A percentile compares a stretch with the other conserved stretches of the same genome.
phyloP scores from a whole-genome alignment of 345 rosid species.

The Geranium rotundifolium region DNA sequence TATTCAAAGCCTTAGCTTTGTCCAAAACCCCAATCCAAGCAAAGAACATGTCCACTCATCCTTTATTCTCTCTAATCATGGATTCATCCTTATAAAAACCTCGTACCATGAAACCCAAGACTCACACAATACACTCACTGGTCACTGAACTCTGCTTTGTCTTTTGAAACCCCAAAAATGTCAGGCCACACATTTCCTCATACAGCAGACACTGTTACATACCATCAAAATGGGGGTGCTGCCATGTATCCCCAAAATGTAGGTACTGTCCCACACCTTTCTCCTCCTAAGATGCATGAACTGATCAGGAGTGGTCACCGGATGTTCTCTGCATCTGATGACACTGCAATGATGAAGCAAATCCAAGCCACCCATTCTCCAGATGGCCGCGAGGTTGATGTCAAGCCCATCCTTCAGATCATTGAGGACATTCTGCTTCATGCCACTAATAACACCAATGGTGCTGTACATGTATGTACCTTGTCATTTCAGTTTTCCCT shows the following conservation, averaged over 20 bases:
- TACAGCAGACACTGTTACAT: no score
- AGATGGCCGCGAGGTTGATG: conserved; percentile 31
- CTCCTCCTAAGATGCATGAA: conserved; percentile 9
- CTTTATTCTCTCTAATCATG: no score
- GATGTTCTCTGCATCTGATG: conserved; percentile 23
- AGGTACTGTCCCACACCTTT: background rate
- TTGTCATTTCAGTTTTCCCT: background rate
- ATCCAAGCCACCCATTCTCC: conserved; percentile 38
- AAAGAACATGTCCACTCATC: conserved; percentile 10
- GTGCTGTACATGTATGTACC: conserved; percentile 16
- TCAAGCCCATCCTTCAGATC: conserved; percentile 23
- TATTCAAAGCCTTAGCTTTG: conserved; percentile 9
- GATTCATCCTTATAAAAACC: no score
- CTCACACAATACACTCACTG: no score
- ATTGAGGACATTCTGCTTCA: conserved; percentile 24
- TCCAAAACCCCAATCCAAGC: conserved; percentile 9
- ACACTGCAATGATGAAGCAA: conserved; percentile 28
- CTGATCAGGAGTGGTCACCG: conserved; percentile 8
- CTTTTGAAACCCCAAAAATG: no score
- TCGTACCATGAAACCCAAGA: no score
- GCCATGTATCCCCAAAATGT: background rate
- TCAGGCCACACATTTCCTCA: no score
- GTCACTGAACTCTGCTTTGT: no score
- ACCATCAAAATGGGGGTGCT: no score
- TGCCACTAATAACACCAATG: conserved; percentile 22